Base-by-base conservation (phyloP, 2,329 filamentous ascomycete species). In the Tolypocladium ovalisporum region DNA sequence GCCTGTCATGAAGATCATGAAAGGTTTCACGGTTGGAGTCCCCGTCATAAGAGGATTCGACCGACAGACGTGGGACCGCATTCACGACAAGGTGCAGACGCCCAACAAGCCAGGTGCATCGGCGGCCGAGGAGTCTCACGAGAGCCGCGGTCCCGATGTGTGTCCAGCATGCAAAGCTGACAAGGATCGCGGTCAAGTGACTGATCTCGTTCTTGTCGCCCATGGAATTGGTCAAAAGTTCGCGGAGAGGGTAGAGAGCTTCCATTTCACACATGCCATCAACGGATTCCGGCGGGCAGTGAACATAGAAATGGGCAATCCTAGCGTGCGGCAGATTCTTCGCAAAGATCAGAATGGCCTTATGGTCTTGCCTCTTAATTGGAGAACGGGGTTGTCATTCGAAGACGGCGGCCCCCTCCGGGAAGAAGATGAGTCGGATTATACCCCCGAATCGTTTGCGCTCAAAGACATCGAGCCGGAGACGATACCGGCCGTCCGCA, bases 141-240 rank as follows among this genome's bases (percentile, higher is more conserved):
- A 69, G 54, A 64, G 62, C 56, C 62, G 66, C 54, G 60, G 67
- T 55, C 60, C 66, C 60, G 59, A 61, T 56, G 62, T 65, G 13
- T 84, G 86, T 70, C 64, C 76, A 62, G 80, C 85, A 66, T 87
- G 90, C 73, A 72, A 79, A 67, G 75, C 82, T 63, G 78, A 90
- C 68, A 79, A 84, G 67, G 76, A 82, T 47, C 78, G 78, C 34
- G 85, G 85, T 1, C 84, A 85, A 60, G 89, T 96, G 6, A 93
- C 88, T 1, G 94, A 99, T 67, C 77, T 99, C 9, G 83, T 97
- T 1, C 79, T 99, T 5, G 90, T 97, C 12, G 89, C 94, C 49
- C 94, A 99, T 66, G 94, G 94, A 2, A 97, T 99, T 62, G 94
- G 94, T 0, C 94, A 99, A 70, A 97, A 99, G 70, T 80, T 97